Conservation (phyloP, 371 early-diverging fungal species). For the Dichotomocladium elegans region DNA sequence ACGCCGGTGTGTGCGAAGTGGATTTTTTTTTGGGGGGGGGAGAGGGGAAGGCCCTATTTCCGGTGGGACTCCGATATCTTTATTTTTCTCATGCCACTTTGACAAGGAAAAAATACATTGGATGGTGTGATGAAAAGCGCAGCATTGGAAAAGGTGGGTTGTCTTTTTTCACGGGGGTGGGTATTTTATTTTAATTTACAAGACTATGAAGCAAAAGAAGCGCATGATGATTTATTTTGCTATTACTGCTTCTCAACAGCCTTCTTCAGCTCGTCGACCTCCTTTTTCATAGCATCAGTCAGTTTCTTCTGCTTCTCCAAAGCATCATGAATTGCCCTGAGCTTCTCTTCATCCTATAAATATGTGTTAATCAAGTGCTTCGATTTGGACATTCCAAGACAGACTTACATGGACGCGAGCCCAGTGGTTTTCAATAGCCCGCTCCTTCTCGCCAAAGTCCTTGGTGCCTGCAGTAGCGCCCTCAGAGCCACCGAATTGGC, state of each 20-base stretch:
- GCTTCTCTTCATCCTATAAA: conserved; percentile 37
- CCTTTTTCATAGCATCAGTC: conserved; percentile 22
- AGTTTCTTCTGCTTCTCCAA: conserved; percentile 27
- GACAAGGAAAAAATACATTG: too few relatives aligned
- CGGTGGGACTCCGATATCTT: too few relatives aligned
- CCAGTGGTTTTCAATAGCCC: conserved; percentile 45
- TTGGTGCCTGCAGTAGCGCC: conserved; percentile 33
- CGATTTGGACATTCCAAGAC: not conserved
- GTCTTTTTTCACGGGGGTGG: too few relatives aligned
- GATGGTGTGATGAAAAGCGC: too few relatives aligned
- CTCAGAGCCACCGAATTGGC: conserved; percentile 7
- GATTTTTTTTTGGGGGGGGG: too few relatives aligned
- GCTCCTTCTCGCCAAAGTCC: conserved; percentile 41
- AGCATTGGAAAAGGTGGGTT: too few relatives aligned
- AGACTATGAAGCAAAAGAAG: too few relatives aligned
- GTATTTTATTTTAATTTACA: too few relatives aligned
- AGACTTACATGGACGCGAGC: conserved; percentile 37
- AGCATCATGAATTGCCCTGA: conserved; percentile 30
- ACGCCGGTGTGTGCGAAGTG: too few relatives aligned
- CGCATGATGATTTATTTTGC: not conserved
- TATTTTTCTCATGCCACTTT: too few relatives aligned
- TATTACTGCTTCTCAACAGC: not conserved
- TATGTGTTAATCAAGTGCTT: not conserved
- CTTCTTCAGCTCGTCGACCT: conserved; percentile 18
- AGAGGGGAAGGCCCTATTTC: too few relatives aligned